A percentile compares a stretch with the other conserved stretches of the same genome.
Evolutionary conservation across 2,329 filamentous ascomycete species (phyloP).

Genomic region (Aspergillus tanneri): DNA sequence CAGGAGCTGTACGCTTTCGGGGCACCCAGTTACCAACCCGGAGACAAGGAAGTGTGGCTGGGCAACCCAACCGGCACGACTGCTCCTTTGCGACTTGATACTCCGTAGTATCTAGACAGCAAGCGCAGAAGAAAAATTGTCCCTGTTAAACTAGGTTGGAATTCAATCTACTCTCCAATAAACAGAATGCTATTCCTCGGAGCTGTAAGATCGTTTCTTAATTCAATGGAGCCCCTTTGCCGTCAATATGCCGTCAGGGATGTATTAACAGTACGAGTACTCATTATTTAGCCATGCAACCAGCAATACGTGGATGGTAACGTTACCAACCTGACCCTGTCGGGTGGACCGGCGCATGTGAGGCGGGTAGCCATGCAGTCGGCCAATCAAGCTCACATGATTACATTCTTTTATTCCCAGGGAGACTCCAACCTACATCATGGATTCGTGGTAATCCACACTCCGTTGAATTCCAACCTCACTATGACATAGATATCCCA

Average conservation of each 20-base stretch:
- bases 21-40: slow-evolving; percentile 20
- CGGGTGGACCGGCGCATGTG: slow-evolving; percentile 20
- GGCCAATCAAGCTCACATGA: slow-evolving; percentile 22
- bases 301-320: no score
- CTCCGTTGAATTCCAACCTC: no score
- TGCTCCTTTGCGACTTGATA: no score
- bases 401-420: slow-evolving; percentile 18
- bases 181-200: no score
- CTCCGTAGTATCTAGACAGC: no score
- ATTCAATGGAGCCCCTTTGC: no score
- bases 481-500: no score
- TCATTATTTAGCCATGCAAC: not conserved
- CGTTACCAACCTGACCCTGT: slow-evolving; percentile 4
- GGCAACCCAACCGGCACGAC: slow-evolving; percentile 9
- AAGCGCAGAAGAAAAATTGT: no score
- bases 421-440: slow-evolving; percentile 17
- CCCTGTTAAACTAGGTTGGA: no score
- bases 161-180: no score
- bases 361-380: slow-evolving; percentile 9
- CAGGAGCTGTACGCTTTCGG: slow-evolving; percentile 31
- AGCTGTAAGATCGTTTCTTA: no score
- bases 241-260: no score
- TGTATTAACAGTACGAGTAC: not conserved
- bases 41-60: slow-evolving; percentile 30
- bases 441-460: slow-evolving; percentile 6